phyloP scores from a whole-genome alignment of 169 alveolate genomes.

The Plasmodium ovale region DNA sequence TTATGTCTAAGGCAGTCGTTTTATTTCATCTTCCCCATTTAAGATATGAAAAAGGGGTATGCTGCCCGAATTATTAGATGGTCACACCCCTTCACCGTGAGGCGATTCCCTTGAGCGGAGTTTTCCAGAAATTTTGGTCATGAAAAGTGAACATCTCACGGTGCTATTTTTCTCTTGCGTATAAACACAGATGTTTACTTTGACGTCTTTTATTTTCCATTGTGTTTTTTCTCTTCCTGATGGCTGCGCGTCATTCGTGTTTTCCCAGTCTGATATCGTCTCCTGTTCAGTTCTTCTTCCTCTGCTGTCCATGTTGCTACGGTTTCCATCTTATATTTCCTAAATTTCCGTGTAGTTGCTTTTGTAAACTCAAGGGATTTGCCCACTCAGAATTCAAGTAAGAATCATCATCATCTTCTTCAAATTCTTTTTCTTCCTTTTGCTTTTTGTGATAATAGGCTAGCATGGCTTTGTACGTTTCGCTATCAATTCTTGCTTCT shows the following conservation, averaged over 20 bases:
- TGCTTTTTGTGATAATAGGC: conserved; percentile 94
- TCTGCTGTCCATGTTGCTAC: background rate
- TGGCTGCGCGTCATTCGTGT: background rate
- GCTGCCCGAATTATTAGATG: no score
- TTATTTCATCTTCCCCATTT: no score
- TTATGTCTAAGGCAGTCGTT: no score
- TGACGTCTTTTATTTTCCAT: background rate
- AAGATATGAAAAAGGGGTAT: no score
- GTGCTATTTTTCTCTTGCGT: no score
- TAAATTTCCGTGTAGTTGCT: conserved; percentile 85
- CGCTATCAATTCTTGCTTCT: conserved; percentile 95
- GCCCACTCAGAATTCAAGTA: conserved; percentile 96
- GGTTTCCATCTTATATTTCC: conserved; percentile 69
- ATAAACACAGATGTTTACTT: background rate
- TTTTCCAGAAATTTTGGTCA: no score
- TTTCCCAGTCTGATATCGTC: background rate
- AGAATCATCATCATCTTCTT: conserved; percentile 94
- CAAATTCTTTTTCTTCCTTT: conserved; percentile 92
- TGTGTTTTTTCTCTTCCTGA: no score
- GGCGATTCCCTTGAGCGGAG: no score
- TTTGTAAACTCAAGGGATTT: conserved; percentile 91
- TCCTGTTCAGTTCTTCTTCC: background rate
- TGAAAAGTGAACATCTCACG: no score
- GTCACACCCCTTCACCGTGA: no score
- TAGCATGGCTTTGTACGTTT: conserved; percentile 96